Percentiles rank a stretch among this genome's conserved stretches.
phyloP scores from a whole-genome alignment of 495 filamentous ascomycete species.

The Penicillium subrubescens region DNA sequence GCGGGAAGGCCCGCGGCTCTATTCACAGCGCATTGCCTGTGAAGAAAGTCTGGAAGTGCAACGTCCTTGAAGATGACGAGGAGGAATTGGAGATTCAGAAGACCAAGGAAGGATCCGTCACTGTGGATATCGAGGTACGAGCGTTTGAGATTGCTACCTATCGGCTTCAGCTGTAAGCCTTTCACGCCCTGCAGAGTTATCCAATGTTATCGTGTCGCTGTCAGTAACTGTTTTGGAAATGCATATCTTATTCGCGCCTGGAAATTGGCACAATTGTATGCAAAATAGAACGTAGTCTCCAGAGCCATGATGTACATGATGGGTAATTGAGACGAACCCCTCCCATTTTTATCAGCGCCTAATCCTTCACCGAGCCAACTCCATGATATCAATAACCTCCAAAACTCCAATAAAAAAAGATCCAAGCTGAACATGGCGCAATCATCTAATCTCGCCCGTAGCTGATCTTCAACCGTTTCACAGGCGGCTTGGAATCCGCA shows the following conservation, averaged over 20 bases:
- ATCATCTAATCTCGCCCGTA: constrained; percentile 46
- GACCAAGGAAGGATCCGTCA: constrained; percentile 43
- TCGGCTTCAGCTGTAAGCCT: constrained; percentile 65
- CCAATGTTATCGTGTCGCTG: not conserved
- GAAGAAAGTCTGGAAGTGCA: constrained; percentile 76
- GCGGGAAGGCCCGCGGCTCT: constrained; percentile 70
- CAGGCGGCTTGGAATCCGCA: constrained; percentile 45
- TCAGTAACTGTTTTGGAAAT: not conserved
- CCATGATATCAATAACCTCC: constrained; percentile 9
- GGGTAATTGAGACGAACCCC: constrained; percentile 5
- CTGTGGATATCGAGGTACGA: constrained; percentile 66
- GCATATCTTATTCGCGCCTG: not conserved
- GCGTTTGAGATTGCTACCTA: constrained; percentile 92
- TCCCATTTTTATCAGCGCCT: constrained; percentile 13
- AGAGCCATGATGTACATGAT: constrained; percentile 30
- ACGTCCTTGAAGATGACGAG: constrained; percentile 66
- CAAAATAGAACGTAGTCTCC: constrained; percentile 11
- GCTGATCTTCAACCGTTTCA: constrained; percentile 55
- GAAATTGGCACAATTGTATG: not conserved
- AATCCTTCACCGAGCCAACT: not conserved
- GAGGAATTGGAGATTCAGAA: constrained; percentile 47
- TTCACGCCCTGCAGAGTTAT: not conserved
- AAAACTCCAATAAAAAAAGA: constrained; percentile 17
- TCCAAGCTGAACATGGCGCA: not conserved
- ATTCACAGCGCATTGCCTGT: constrained; percentile 69